phyloP scores from a whole-genome alignment of 331 rosid species.

The Malus hybrid region DNA sequence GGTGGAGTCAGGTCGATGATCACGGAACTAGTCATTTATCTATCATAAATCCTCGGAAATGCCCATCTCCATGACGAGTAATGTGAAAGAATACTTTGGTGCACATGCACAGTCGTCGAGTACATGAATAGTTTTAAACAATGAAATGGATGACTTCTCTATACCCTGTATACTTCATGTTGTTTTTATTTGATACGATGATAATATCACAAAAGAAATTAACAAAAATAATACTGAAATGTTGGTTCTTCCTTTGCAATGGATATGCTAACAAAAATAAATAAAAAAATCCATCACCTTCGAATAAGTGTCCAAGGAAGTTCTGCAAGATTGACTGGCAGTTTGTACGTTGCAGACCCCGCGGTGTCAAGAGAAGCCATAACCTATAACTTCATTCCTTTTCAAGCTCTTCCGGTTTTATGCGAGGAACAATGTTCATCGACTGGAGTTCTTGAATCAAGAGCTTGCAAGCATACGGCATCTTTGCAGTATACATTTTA shows the following conservation, averaged over 20 bases:
- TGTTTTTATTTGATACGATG: too few species aligned
- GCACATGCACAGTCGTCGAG: constrained; percentile 54
- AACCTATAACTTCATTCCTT: not conserved
- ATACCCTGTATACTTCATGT: constrained; percentile 22
- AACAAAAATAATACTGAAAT: too few species aligned
- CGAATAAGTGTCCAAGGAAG: too few species aligned
- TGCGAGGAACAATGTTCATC: not conserved
- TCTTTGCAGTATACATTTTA: constrained; percentile 64
- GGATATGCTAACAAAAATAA: not conserved
- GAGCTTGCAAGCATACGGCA: constrained; percentile 97
- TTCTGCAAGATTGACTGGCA: not conserved
- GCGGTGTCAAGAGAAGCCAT: not conserved
- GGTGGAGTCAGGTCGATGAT: constrained; percentile 72
- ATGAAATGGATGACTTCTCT: constrained; percentile 87
- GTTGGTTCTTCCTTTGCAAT: too few species aligned
- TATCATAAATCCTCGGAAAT: constrained; percentile 46
- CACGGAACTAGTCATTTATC: constrained; percentile 84
- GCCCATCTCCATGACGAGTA: constrained; percentile 73
- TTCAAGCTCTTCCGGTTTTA: not conserved
- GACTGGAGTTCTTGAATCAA: constrained; percentile 55
- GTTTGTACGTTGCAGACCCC: not conserved
- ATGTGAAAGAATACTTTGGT: constrained; percentile 67
- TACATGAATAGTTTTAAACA: constrained; percentile 79
- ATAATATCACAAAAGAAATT: too few species aligned
- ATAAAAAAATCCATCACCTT: not conserved